phyloP scores from a whole-genome alignment of 352 stramenopile species.

The Lagenidium sp. region DNA sequence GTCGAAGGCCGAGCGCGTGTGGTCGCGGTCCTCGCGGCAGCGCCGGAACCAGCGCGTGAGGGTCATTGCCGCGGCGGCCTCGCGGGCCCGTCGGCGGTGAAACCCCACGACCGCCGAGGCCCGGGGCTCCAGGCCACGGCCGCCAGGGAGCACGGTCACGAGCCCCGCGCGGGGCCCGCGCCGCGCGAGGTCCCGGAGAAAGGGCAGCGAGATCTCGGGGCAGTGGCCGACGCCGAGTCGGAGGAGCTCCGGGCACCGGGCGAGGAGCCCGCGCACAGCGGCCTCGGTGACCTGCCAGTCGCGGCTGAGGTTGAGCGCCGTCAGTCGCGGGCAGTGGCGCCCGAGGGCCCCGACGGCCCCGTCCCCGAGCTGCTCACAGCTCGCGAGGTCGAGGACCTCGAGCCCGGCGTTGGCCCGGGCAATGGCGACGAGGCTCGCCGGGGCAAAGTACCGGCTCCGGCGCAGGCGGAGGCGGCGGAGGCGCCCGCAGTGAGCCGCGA shows the following conservation, averaged over 20 bases:
- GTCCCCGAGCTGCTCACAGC: conserved; percentile 64
- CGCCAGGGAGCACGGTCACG: conserved; percentile 20
- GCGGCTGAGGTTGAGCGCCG: conserved; percentile 49
- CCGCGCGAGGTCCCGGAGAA: conserved; percentile 23
- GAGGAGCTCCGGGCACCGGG: conserved; percentile 19
- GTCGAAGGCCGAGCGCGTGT: conserved; percentile 32
- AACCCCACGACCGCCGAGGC: conserved; percentile 38
- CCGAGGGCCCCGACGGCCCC: conserved; percentile 22
- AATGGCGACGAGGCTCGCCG: conserved; percentile 39
- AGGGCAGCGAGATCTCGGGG: conserved; percentile 39
- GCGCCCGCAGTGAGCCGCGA: conserved; percentile 22
- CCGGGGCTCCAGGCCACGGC: conserved; percentile 37
- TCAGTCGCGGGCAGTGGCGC: conserved; percentile 23
- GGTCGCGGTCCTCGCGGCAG: conserved; percentile 16
- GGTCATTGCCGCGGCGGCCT: conserved; percentile 18
- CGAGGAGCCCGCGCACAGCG: conserved; percentile 17
- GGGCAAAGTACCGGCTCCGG: conserved; percentile 66
- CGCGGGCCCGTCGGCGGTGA: conserved; percentile 19
- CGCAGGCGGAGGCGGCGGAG: conserved; percentile 45
- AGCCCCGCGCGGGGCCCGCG: conserved; percentile 30
- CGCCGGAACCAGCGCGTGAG: conserved; percentile 41
- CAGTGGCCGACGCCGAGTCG: conserved; percentile 52
- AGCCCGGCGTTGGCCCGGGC: conserved; percentile 24
- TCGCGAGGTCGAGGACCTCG: conserved; percentile 48
- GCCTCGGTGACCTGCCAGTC: conserved; percentile 67